Evolutionary conservation across 768 basidiomycete genomes (phyloP).

Genomic region (Strobilomyces confusus): DNA sequence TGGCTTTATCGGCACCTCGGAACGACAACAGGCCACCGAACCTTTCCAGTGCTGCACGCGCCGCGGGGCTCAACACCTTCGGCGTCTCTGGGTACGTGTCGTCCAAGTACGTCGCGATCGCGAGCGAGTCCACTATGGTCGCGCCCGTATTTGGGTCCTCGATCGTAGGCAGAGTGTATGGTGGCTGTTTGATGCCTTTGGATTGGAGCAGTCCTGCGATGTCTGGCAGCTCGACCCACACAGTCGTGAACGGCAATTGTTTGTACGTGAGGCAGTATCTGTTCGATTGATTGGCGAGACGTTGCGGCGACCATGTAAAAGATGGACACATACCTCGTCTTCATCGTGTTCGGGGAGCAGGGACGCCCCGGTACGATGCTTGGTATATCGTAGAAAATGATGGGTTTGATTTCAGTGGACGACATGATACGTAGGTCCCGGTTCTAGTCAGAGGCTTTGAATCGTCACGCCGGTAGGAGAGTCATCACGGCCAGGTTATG

Average conservation of each 20-base stretch:
- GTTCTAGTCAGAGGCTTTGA: neutral
- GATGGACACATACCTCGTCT: conserved; percentile 3
- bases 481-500: no score
- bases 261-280: conserved; percentile 19
- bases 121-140: conserved; percentile 39
- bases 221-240: conserved; percentile 38
- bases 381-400: conserved; percentile 36
- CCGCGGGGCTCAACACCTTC: conserved; percentile 34
- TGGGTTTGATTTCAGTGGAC: conserved; percentile 14
- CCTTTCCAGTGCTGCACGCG: conserved; percentile 31
- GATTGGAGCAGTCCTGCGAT: conserved; percentile 33
- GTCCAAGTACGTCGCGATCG: conserved; percentile 42
- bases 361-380: conserved; percentile 22
- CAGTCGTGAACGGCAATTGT: conserved; percentile 8
- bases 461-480: no score
- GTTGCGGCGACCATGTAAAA: no score
- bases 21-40: conserved; percentile 21
- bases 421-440: conserved; percentile 14
- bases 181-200: conserved; percentile 21
- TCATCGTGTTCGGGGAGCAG: conserved; percentile 36
- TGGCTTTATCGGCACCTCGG: neutral
- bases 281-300: neutral
- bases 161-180: conserved; percentile 48
- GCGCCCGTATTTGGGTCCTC: conserved; percentile 41
- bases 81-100: conserved; percentile 43